Conservation (phyloP, 192 early-diverging fungal species). For the Funneliformis geosporum region DNA sequence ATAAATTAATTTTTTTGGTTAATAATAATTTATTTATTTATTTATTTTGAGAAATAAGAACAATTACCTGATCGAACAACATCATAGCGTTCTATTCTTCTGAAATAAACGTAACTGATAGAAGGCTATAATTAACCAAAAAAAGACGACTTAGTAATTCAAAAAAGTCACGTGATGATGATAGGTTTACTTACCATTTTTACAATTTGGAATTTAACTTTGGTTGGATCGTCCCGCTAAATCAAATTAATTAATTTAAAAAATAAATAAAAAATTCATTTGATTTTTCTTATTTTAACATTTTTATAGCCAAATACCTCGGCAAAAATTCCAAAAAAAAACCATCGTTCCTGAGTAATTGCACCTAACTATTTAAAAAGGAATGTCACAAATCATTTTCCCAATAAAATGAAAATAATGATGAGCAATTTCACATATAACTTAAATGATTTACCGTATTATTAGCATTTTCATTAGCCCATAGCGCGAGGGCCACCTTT, state of each 20-base stretch:
- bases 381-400: neutral
- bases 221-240: slow-evolving; percentile 1
- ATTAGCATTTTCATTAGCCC: slow-evolving; percentile 5
- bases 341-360: slow-evolving; percentile 28
- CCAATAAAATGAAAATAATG: neutral
- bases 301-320: neutral
- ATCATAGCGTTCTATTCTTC: slow-evolving; percentile 7
- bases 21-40: too few relatives aligned
- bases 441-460: slow-evolving; percentile 22
- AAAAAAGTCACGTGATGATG: neutral
- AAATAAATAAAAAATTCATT: neutral
- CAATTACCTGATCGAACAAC: neutral
- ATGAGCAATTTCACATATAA: neutral
- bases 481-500: slow-evolving; percentile 23
- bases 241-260: neutral
- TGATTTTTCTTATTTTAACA: neutral
- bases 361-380: neutral
- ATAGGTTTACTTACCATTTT: slow-evolving; percentile 21
- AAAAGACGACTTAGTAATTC: neutral
- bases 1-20: neutral
- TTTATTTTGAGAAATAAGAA: neutral
- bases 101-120: slow-evolving; percentile 23
- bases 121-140: slow-evolving; percentile 22
- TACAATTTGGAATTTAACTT: slow-evolving; percentile 30
- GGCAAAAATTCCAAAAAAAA: slow-evolving; percentile 7